Base-by-base conservation (phyloP, 2,329 filamentous ascomycete genomes). In the Venturia pyrina region DNA sequence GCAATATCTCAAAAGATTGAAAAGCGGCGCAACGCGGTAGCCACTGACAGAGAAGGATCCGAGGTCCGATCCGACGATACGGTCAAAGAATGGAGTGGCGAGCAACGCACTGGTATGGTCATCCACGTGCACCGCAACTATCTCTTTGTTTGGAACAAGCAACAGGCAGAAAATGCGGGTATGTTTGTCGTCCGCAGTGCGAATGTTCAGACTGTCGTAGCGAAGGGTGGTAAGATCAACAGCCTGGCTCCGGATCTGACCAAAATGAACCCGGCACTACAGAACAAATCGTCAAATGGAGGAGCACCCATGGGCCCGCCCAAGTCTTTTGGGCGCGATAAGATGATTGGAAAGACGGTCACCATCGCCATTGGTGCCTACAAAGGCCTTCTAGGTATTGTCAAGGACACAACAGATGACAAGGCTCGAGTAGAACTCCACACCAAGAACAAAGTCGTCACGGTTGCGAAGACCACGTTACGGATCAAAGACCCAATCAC, bases 71-170 rank as follows among this genome's bases (percentile, higher is more conserved):
- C 88, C 19, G 93, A 96, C 66, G 95, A 99, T 74, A 93, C 91
- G 1, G 91, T 99, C 67, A 93, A 93, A 71, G 95, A 99, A 76
- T 86, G 88, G 67, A 88, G 89, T 24, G 95, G 93, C 43, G 92
- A 96, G 78, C 86, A 89, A 70, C 88, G 91, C 65, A 87, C 89
- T 71, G 95, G 95, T 70, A 90, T 90, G 70, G 96, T 99, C 70
- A 85, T 96, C 66, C 93, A 98, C 76, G 93, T 99, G 66, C 89
- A 98, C 76, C 88, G 95, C 63, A 91, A 91, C n/a, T 96, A 87
- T 74, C 85, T 97, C 21, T 99, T 96, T 79, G 80, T 96, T 65
- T 90, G 96, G 73, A 96, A 90, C 73, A 88, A 93, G 68, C 85
- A 89, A 57, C 87, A 88, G 65, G 89, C 87, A 56, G 92, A 98